Conservation (phyloP, 1,284 basidiomycete genomes). For the Mrakiaceae sp. region DNA sequence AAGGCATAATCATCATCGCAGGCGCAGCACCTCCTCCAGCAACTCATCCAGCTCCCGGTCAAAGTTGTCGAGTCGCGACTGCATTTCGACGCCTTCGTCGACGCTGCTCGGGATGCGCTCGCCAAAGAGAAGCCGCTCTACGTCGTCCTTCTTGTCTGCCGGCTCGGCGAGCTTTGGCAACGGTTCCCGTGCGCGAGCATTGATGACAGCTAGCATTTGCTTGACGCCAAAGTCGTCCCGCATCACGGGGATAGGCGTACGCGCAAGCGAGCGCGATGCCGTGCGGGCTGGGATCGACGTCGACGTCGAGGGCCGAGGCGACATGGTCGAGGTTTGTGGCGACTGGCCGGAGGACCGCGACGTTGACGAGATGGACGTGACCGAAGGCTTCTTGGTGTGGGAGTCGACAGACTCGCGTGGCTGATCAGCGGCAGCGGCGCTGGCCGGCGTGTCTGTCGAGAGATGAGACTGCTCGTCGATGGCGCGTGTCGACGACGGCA, state of each 20-base stretch:
- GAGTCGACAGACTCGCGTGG: not conserved
- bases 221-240: constrained; percentile 69
- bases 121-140: constrained; percentile 64
- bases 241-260: constrained; percentile 22
- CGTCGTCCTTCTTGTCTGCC: constrained; percentile 73
- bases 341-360: constrained; percentile 19
- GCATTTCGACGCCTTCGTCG: constrained; percentile 40
- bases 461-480: not conserved
- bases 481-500: constrained; percentile 1
- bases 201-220: constrained; percentile 71
- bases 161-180: constrained; percentile 55
- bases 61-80: constrained; percentile 63
- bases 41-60: constrained; percentile 62
- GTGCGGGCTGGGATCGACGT: constrained; percentile 25
- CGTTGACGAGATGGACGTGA: constrained; percentile 32
- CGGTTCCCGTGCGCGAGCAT: constrained; percentile 45
- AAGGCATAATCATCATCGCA: too few species aligned
- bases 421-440: too few species aligned
- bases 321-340: constrained; percentile 21
- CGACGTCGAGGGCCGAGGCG: constrained; percentile 29
- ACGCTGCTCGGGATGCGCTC: constrained; percentile 9
- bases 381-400: constrained; percentile 22
- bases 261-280: constrained; percentile 24
- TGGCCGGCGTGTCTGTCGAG: too few species aligned
- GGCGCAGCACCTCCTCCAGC: constrained; percentile 22